Percentiles rank a stretch among this genome's conserved stretches.
These are phyloP conservation scores for Fusarium clavum DNA, from an alignment of 2,329 filamentous ascomycete genomes.

Conservation along the genomic window DNA sequence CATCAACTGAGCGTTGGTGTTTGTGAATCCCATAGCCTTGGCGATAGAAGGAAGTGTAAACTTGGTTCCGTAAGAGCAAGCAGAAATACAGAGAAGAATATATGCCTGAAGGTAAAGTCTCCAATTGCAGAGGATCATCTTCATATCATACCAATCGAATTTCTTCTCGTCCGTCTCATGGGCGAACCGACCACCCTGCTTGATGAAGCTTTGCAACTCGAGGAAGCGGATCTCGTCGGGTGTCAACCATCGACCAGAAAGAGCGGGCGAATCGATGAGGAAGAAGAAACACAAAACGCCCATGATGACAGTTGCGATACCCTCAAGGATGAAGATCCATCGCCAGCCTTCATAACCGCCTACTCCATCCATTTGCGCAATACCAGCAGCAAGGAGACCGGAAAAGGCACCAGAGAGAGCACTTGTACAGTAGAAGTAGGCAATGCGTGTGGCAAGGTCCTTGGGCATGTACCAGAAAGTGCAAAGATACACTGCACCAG, in stretches of 20 bases:
- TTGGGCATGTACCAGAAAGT: slow-evolving; percentile 69
- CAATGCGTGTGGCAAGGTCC: slow-evolving; percentile 66
- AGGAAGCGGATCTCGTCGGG: not conserved
- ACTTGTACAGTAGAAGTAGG: slow-evolving; percentile 84
- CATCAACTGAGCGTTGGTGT: slow-evolving; percentile 53
- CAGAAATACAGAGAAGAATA: slow-evolving; percentile 37
- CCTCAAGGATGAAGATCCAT: slow-evolving; percentile 77
- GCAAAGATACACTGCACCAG: slow-evolving; percentile 69
- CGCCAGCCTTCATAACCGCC: slow-evolving; percentile 71
- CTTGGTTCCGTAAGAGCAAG: slow-evolving; percentile 41
- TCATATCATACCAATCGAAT: slow-evolving; percentile 42
- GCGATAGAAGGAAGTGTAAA: slow-evolving; percentile 53
- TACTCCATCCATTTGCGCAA: slow-evolving; percentile 75
- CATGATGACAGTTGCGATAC: slow-evolving; percentile 74
- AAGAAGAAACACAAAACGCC: slow-evolving; percentile 71
- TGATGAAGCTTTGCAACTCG: not conserved
- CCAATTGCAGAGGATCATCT: slow-evolving; percentile 45
- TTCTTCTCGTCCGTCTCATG: slow-evolving; percentile 14
- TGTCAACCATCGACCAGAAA: not conserved
- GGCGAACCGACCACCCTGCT: not conserved
- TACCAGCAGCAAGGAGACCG: slow-evolving; percentile 76
- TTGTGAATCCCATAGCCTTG: slow-evolving; percentile 53
- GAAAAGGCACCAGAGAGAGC: slow-evolving; percentile 82
- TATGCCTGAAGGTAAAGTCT: slow-evolving; percentile 44
- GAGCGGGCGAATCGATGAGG: not conserved